A percentile compares a stretch with the other conserved stretches of the same genome.
Conservation (phyloP, 306 rosid genomes). For the Fagus crenata region DNA sequence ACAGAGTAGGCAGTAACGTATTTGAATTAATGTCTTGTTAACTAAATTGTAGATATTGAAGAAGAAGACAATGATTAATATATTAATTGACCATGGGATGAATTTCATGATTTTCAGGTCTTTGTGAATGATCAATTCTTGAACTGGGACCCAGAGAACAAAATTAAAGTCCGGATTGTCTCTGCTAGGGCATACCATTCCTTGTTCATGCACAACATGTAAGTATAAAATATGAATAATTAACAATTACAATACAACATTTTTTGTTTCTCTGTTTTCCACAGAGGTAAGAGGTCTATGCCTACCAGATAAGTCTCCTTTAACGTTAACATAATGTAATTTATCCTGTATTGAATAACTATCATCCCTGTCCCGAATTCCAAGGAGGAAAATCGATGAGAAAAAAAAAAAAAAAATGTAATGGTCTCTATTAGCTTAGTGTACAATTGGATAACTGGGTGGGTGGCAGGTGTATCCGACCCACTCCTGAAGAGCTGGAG, state of each 20-base stretch:
- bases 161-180: conserved; percentile 81
- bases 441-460: conserved; percentile 72
- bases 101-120: conserved; percentile 49
- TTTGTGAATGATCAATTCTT: conserved; percentile 88
- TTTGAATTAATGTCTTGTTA: background rate
- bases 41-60: background rate
- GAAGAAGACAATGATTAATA: background rate
- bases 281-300: conserved; percentile 22
- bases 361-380: conserved; percentile 19
- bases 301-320: conserved; percentile 45
- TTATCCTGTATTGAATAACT: conserved; percentile 13
- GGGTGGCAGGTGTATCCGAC: conserved; percentile 94
- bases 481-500: conserved; percentile 89
- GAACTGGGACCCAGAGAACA: conserved; percentile 85
- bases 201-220: conserved; percentile 96
- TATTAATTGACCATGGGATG: background rate
- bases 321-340: conserved; percentile 13
- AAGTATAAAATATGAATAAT: conserved; percentile 37
- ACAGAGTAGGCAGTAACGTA: background rate
- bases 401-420: conserved; percentile 6
- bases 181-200: conserved; percentile 98
- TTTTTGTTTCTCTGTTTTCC: conserved; percentile 14
- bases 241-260: background rate
- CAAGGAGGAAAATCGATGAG: conserved; percentile 4
- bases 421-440: conserved; percentile 44